Percentiles rank a stretch among this genome's conserved stretches.
Conservation (phyloP, 2,329 filamentous ascomycete genomes). For the Fusarium illudens region DNA sequence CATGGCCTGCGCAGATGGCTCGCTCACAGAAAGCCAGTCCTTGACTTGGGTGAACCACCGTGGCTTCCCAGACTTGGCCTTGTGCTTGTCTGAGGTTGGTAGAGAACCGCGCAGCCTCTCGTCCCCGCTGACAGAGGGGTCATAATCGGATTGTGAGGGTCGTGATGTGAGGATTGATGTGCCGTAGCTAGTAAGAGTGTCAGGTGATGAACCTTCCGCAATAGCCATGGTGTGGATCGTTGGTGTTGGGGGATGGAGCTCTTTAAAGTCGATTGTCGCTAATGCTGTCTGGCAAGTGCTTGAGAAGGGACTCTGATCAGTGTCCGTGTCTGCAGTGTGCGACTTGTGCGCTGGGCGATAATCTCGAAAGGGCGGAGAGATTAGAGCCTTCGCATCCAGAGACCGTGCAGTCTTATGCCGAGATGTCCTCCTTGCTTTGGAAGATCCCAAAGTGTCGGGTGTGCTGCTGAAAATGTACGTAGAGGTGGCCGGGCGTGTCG, state of each 20-base stretch:
- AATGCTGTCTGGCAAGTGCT: neutral
- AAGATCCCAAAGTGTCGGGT: neutral
- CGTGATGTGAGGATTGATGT: slow-evolving; percentile 25
- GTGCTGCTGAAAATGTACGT: neutral
- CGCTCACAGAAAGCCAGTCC: slow-evolving; percentile 58
- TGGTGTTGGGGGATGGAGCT: neutral
- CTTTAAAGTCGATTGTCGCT: neutral
- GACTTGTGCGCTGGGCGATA: neutral
- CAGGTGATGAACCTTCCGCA: slow-evolving; percentile 3
- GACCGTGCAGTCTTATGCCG: neutral
- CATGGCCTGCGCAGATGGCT: slow-evolving; percentile 60
- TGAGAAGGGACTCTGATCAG: neutral
- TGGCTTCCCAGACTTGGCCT: slow-evolving; percentile 43
- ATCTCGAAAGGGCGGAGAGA: neutral
- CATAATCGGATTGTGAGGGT: slow-evolving; percentile 38
- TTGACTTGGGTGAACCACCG: slow-evolving; percentile 56
- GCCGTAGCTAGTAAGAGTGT: slow-evolving; percentile 10
- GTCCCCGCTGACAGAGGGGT: slow-evolving; percentile 30
- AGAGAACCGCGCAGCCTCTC: slow-evolving; percentile 26
- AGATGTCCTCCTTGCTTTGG: neutral
- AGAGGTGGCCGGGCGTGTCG: neutral
- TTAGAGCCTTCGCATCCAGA: neutral
- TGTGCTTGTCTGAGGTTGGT: slow-evolving; percentile 20
- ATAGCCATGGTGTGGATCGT: slow-evolving; percentile 15
- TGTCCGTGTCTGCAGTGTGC: neutral